phyloP scores from a whole-genome alignment of 345 rosid species.

The Euphorbia peplus region DNA sequence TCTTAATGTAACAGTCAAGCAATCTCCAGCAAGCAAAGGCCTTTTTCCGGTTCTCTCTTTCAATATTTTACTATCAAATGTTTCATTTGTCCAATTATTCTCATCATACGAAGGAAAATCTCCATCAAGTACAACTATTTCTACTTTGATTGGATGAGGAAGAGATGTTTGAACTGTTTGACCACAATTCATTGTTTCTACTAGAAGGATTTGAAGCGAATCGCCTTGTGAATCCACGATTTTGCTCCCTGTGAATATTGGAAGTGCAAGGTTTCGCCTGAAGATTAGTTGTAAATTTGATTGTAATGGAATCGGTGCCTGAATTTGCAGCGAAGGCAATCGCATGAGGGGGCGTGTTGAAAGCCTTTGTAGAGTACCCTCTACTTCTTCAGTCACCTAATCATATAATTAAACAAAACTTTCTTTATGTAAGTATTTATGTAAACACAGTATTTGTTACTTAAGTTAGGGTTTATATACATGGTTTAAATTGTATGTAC shows the following conservation, averaged over 20 bases:
- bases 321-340: slow-evolving; percentile 46
- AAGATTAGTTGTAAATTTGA: slow-evolving; percentile 41
- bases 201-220: slow-evolving; percentile 53
- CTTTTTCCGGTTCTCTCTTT: slow-evolving; percentile 79
- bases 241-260: slow-evolving; percentile 71
- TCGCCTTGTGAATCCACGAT: slow-evolving; percentile 40
- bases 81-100: slow-evolving; percentile 57
- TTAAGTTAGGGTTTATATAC: neutral
- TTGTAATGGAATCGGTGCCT: slow-evolving; percentile 43
- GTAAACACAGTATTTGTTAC: neutral
- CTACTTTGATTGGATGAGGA: slow-evolving; percentile 55
- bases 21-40: slow-evolving; percentile 86
- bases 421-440: neutral
- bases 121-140: slow-evolving; percentile 73
- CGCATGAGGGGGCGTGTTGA: slow-evolving; percentile 30
- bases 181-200: slow-evolving; percentile 27
- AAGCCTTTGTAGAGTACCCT: slow-evolving; percentile 38
- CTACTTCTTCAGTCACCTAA: slow-evolving; percentile 83
- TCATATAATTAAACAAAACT: neutral
- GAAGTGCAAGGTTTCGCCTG: slow-evolving; percentile 29
- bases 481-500: neutral
- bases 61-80: slow-evolving; percentile 51
- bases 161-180: slow-evolving; percentile 23
- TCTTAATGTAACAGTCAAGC: slow-evolving; percentile 40
- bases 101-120: slow-evolving; percentile 51